Percentiles rank a stretch among this genome's conserved stretches.
These are phyloP conservation scores for Claviceps arundinis DNA, from an alignment of 2,329 filamentous ascomycete genomes.

Conservation along the genomic window DNA sequence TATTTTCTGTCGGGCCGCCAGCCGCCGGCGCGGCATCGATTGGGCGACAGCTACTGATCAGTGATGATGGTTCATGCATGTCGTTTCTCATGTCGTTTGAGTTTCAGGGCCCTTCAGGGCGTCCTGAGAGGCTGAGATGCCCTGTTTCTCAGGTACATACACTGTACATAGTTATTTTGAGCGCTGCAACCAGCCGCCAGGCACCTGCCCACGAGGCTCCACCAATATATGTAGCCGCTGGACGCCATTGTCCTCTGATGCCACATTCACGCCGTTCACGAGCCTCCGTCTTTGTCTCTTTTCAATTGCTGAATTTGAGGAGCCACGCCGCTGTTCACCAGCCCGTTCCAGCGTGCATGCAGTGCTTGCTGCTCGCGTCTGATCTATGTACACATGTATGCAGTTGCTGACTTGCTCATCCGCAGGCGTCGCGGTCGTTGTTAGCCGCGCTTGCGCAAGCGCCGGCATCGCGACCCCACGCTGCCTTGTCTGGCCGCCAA, in stretches of 20 bases:
- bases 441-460: neutral
- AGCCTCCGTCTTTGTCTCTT: neutral
- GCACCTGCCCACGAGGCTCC: neutral
- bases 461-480: neutral
- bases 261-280: neutral
- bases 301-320: neutral
- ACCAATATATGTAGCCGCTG: neutral
- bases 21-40: neutral
- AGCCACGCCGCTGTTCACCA: neutral
- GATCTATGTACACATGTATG: no score
- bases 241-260: neutral
- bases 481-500: neutral
- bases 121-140: neutral
- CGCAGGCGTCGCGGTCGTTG: no score
- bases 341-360: neutral
- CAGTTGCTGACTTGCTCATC: no score
- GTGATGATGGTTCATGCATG: neutral
- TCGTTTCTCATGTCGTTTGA: neutral
- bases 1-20: neutral
- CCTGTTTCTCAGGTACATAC: neutral
- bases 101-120: neutral
- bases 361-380: no score
- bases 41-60: neutral
- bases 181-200: neutral
- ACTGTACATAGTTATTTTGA: no score